Evolutionary conservation across 257 asterid genomes (phyloP), one percentile per base, ranked within the genome.

Genomic region (Penstemon eatonii): DNA sequence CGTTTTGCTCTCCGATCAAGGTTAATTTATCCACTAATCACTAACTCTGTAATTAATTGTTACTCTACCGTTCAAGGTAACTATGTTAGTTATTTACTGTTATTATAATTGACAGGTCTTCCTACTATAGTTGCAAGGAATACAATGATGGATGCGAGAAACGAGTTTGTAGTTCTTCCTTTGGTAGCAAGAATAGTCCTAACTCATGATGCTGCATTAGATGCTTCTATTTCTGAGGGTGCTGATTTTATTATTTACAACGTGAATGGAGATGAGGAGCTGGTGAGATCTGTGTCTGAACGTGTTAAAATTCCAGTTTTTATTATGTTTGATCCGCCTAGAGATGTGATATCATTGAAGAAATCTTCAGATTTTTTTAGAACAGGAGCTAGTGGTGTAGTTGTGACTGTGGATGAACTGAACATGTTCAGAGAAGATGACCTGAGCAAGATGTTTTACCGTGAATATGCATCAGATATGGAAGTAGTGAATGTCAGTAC

Each of bases 61-160:
- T 25, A 25, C 33, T 25, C 33, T 25, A 25, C 33, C 33, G 33
- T 25, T 25, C 33, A 51, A 69, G 45, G 67, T 57, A 41, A n/a
- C 44, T 50, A 18, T 53, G 7, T 49, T 38, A 60, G 75, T 65
- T 13, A n/a, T 49, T 51, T 62, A 8, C 42, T 25, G 33, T 25
- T 25, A 25, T 25, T 25, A 25, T 25, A 25, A 25, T 63, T 68
- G 67, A 66, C 86, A 94, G 99, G 96, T 75, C 87, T 94, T 72
- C 98, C 99, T 64, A 79, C 94, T 41, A 85, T 91, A 50, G 98
- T 94, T 78, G 98, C 98, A 39, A 89, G 99, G 81, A 89, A 87
- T 68, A 83, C 89, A 45, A 83, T 89, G 99, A 80, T 89, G 87
- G 91, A 80, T 80, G 86, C 93, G 6, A 79, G 79, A 72, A 65